These are phyloP conservation scores for Fusarium ambrosium DNA, from an alignment of 2,329 filamentous ascomycete species.

Conservation along the genomic window DNA sequence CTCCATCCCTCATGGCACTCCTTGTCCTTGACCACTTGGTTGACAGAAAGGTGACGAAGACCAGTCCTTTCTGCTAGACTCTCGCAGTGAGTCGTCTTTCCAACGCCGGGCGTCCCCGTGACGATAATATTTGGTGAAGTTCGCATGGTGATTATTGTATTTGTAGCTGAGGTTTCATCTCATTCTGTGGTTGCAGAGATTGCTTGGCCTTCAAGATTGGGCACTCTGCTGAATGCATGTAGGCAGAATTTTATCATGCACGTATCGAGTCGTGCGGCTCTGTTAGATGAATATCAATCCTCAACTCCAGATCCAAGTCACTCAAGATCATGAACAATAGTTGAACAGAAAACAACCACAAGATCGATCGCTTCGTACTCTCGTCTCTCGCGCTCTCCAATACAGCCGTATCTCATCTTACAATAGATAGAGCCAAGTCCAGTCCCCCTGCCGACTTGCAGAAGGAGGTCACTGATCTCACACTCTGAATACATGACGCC, in stretches of 20 bases:
- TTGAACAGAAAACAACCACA: constrained; percentile 37
- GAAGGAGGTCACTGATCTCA: constrained; percentile 29
- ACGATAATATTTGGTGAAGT: constrained; percentile 88
- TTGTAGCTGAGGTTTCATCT: constrained; percentile 4
- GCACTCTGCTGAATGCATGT: constrained; percentile 20
- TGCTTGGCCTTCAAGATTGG: constrained; percentile 24
- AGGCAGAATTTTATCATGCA: constrained; percentile 25
- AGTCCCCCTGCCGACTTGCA: constrained; percentile 34
- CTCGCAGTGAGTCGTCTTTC: constrained; percentile 94
- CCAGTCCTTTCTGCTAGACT: constrained; percentile 81
- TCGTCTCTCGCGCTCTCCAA: constrained; percentile 40
- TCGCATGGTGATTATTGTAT: constrained; percentile 55
- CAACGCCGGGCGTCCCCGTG: constrained; percentile 94
- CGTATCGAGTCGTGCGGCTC: constrained; percentile 33
- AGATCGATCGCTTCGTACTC: constrained; percentile 40
- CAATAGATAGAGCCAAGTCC: constrained; percentile 37
- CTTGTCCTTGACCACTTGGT: constrained; percentile 90
- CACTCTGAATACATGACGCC: constrained; percentile 44
- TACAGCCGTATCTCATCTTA: constrained; percentile 46
- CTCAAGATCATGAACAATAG: neutral
- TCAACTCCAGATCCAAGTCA: constrained; percentile 10
- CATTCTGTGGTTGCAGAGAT: constrained; percentile 41
- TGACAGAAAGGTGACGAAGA: constrained; percentile 87
- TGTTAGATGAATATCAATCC: constrained; percentile 25
- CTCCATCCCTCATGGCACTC: constrained; percentile 90